These are phyloP conservation scores for Plasmodium yoelii DNA, from an alignment of 169 alveolate genomes.

Conservation along the genomic window DNA sequence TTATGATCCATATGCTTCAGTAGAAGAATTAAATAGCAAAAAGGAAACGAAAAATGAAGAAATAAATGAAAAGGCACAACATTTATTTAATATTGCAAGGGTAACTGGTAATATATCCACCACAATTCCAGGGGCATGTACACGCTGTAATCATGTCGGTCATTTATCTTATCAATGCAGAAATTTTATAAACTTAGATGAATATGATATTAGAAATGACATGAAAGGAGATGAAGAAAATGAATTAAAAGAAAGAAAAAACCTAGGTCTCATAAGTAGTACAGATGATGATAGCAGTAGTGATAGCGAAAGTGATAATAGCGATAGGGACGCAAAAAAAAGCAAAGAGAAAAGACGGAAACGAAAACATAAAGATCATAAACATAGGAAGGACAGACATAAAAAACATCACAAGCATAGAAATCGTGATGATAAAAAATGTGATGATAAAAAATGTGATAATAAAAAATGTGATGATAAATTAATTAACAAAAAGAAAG, in stretches of 20 bases:
- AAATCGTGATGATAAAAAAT: background rate
- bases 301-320: conserved; percentile 1
- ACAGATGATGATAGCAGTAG: background rate
- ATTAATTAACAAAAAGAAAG: background rate
- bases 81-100: conserved; percentile 34
- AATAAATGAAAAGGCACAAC: conserved; percentile 67
- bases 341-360: conserved; percentile 1
- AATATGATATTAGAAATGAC: conserved; percentile 14
- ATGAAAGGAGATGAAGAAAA: conserved; percentile 62
- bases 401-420: background rate
- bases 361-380: background rate
- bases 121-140: conserved; percentile 75
- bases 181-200: conserved; percentile 37
- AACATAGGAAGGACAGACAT: background rate
- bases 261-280: conserved; percentile 55
- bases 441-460: background rate
- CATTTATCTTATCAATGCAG: conserved; percentile 76
- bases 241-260: conserved; percentile 58
- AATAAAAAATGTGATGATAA: background rate
- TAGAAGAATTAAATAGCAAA: conserved; percentile 61
- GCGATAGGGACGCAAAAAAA: conserved; percentile 29
- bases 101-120: conserved; percentile 47
- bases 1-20: conserved; percentile 76
- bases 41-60: conserved; percentile 32
- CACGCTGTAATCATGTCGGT: conserved; percentile 57